phyloP scores from a whole-genome alignment of 169 alveolate species.

The Eimeria praecox region DNA sequence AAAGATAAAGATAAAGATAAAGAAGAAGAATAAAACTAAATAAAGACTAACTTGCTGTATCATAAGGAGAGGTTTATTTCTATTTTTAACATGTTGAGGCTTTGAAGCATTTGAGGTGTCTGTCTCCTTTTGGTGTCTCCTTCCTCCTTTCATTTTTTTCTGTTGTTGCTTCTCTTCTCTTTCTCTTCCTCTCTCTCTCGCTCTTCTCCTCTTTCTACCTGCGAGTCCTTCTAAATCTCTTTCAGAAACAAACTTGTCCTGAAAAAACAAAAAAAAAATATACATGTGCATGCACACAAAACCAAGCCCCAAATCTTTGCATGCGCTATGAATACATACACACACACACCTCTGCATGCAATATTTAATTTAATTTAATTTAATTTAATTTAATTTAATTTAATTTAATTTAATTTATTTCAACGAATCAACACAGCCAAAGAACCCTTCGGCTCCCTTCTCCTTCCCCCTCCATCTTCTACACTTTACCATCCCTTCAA shows the following conservation, averaged over 20 bases:
- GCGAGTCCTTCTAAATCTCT: conserved; percentile 64
- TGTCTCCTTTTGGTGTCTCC: background rate
- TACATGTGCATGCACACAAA: no score
- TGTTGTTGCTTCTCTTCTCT: conserved; percentile 27
- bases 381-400: no score
- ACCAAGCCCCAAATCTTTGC: background rate
- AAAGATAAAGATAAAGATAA: no score
- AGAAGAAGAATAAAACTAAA: no score
- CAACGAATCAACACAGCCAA: background rate
- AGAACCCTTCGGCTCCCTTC: background rate
- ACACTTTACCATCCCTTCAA: background rate
- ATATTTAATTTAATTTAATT: no score
- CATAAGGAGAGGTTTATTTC: conserved; percentile 66
- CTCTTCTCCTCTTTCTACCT: conserved; percentile 71
- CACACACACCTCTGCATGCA: no score
- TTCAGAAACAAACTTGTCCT: conserved; percentile 39
- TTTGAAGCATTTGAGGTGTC: background rate
- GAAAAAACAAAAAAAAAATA: no score
- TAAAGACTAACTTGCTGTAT: conserved; percentile 16
- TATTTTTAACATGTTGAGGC: conserved; percentile 60
- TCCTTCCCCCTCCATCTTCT: background rate
- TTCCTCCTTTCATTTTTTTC: background rate
- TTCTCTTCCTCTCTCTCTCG: conserved; percentile 32
- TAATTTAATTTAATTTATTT: no score
- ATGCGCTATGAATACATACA: no score